Evolutionary conservation across 2,329 filamentous ascomycete genomes (phyloP).

Genomic region (Knufia fluminis): DNA sequence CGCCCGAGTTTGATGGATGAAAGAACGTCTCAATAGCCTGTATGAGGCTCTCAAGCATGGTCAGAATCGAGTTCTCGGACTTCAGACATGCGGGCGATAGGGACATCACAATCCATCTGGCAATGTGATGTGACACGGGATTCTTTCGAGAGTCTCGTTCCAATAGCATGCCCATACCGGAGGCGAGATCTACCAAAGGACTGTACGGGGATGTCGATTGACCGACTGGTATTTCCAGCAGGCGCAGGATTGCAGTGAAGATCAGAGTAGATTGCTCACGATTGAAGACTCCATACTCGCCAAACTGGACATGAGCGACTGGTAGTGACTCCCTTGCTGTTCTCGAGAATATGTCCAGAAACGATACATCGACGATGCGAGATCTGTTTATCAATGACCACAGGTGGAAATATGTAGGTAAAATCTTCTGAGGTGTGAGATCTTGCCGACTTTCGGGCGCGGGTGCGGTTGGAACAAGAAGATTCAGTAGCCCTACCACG

Average conservation of each 20-base stretch:
- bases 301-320: constrained; percentile 67
- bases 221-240: constrained; percentile 92
- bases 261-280: constrained; percentile 84
- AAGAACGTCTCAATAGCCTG: constrained; percentile 98
- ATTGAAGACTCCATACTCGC: constrained; percentile 82
- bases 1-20: constrained; percentile 90
- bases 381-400: constrained; percentile 92
- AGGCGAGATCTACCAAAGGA: constrained; percentile 64
- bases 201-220: constrained; percentile 92
- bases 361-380: constrained; percentile 73
- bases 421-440: constrained; percentile 76
- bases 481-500: constrained; percentile 76
- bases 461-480: constrained; percentile 76
- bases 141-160: constrained; percentile 92
- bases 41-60: constrained; percentile 79
- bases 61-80: constrained; percentile 67
- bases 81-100: constrained; percentile 75
- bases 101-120: constrained; percentile 86
- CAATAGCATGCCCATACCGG: constrained; percentile 74
- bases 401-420: constrained; percentile 91
- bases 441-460: constrained; percentile 61
- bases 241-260: constrained; percentile 78
- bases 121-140: constrained; percentile 82
- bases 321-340: constrained; percentile 74
- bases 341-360: constrained; percentile 82